Percentiles rank a stretch among this genome's conserved stretches.
phyloP scores from a whole-genome alignment of 2,329 filamentous ascomycete genomes.

The Sporothrix sp. region DNA sequence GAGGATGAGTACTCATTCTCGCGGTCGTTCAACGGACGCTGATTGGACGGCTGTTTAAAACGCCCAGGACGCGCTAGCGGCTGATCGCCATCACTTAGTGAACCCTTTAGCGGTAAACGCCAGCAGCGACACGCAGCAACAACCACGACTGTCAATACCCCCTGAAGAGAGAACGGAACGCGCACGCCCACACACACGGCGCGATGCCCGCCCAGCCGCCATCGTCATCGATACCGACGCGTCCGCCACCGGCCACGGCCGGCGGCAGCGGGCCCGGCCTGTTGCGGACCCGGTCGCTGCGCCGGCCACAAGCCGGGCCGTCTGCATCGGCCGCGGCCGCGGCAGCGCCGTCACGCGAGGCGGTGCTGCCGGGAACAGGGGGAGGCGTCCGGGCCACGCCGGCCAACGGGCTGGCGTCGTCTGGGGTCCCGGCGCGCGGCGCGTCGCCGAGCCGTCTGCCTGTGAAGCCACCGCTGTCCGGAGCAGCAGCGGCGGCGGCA shows the following conservation, averaged over 20 bases:
- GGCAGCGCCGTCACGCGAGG: constrained; percentile 1
- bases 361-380: background rate
- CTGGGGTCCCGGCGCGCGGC: constrained; percentile 22
- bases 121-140: no score
- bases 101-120: no score
- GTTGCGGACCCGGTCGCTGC: constrained; percentile 39
- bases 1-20: no score
- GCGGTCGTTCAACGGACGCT: no score
- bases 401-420: constrained; percentile 4
- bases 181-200: background rate
- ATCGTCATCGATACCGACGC: constrained; percentile 25
- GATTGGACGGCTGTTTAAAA: no score
- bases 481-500: no score
- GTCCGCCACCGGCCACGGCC: background rate
- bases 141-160: background rate
- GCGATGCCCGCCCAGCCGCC: constrained; percentile 16
- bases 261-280: constrained; percentile 19
- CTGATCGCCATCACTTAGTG: background rate
- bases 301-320: constrained; percentile 28
- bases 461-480: constrained; percentile 26
- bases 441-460: constrained; percentile 42
- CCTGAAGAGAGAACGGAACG: no score
- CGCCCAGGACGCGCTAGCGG: constrained; percentile 2
- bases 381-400: constrained; percentile 9
- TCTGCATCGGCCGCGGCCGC: background rate